Evolutionary conservation across 768 basidiomycete genomes (phyloP), one percentile per base, ranked within the genome.

Genomic region (Grammothele lineata): DNA sequence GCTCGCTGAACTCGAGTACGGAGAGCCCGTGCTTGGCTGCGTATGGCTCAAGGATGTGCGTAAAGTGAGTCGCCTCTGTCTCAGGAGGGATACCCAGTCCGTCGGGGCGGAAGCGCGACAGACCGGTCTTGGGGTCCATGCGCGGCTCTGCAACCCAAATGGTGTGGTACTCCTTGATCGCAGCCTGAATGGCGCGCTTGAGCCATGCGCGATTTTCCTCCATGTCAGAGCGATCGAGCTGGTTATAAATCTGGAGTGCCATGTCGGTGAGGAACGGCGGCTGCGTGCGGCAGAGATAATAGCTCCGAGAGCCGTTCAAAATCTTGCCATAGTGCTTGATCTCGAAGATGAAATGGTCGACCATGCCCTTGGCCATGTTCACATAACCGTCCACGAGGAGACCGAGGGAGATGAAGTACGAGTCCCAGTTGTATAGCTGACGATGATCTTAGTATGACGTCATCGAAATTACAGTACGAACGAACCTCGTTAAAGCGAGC

Each of bases 201-300:
- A 99, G 78, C 93, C 94, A 99, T 37, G 73, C 71, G 17, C 87
- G 86, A 72, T 96, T 95, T 36, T 76, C 77, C 26, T 81, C 81
- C 48, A 83, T 66, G 52, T 93, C 86, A 1, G 82, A 83, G 37
- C 89, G 84, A 59, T 96, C 92, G 45, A 97, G 81, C 62, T 93
- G 93, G 62, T 94, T 94, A 73, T 88, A 98, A 63, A 97, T 95
- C 65, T 98, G 96, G 32, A 98, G 76, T 0, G 94, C 92, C 85
- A 99, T 92, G 65, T 99, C 95, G 37, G 95, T 98, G 38, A 98
- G 76, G 86, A 99, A 99, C 2, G 95, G 95, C 24, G 95, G 95
- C 63, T 99, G 95, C 11, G 92, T 88, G 52, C 95, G 87, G 65
- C 88, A 90, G 47, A 99, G 81, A 66, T 99, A 99, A 77, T 84